Evolutionary conservation across 768 basidiomycete genomes (phyloP), one percentile per base, ranked within the genome.

Genomic region (Zangia roseola): DNA sequence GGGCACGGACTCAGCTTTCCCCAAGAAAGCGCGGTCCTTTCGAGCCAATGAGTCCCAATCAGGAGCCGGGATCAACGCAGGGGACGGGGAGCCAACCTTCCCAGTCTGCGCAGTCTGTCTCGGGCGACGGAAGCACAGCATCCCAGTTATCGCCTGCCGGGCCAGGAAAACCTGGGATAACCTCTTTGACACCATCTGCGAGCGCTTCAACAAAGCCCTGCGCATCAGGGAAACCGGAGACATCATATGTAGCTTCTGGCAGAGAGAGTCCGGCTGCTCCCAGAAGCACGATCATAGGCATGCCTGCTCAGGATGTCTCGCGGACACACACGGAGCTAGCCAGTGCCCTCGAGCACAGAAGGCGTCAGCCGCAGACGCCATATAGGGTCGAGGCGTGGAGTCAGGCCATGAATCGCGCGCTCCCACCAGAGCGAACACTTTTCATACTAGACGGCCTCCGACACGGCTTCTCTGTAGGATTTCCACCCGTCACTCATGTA

Each of bases 71-170:
- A n/a, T n/a, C n/a, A n/a, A n/a, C n/a, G n/a, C n/a, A n/a, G n/a
- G n/a, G n/a, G n/a, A n/a, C n/a, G n/a, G n/a, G n/a, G n/a, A n/a
- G n/a, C n/a, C n/a, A n/a, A n/a, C n/a, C n/a, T n/a, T 4, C 23
- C 33, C 24, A 35, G 36, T 41, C 17, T 48, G 48, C 5, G 35
- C 35, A 6, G 42, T 49, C 1, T 49, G 41, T 9, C 42, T 49
- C 0, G 17, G 48, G 2, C 5, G 14, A 0, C 26, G 7, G 2
- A 42, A 28, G 2, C 42, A 49, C 14, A 0, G 2, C 21, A 24
- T 30, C 2, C 35, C 48, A 1, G 36, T 43, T 26, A 43, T 34
- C 2, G 6, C 7, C 2, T 49, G 26, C 2, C 1, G 2, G 0
- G 26, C 40, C 24, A 42, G 36, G 6, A 19, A 2, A 2, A 48